Conservation (phyloP, 1,284 basidiomycete species). For the Cryptococcus wingfieldii region DNA sequence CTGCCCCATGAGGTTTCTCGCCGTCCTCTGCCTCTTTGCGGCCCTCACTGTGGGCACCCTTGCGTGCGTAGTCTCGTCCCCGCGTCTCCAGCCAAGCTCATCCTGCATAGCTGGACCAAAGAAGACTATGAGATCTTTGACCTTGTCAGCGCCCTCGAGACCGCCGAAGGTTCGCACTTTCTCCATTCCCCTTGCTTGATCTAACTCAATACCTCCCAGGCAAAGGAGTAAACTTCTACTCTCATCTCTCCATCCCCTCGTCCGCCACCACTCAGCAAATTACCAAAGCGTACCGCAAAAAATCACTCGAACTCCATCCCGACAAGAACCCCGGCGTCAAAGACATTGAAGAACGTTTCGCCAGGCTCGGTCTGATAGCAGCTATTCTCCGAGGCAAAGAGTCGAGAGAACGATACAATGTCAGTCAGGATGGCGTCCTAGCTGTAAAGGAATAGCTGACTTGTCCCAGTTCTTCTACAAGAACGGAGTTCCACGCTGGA, state of each 20-base stretch:
- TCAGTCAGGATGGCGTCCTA: constrained; percentile 15
- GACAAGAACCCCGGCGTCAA: constrained; percentile 86
- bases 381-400: constrained; percentile 72
- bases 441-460: not conserved
- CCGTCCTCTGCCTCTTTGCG: not conserved
- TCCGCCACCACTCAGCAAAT: constrained; percentile 70
- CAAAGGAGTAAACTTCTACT: constrained; percentile 85
- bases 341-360: constrained; percentile 76
- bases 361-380: constrained; percentile 77
- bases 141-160: constrained; percentile 77
- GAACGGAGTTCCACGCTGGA: constrained; percentile 49
- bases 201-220: constrained; percentile 48
- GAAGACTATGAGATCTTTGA: constrained; percentile 96
- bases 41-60: not conserved
- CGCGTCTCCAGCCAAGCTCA: not conserved
- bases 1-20: not conserved
- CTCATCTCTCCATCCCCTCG: constrained; percentile 68
- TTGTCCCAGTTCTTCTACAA: constrained; percentile 47
- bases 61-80: constrained; percentile 4
- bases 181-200: not conserved
- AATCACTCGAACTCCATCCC: constrained; percentile 80
- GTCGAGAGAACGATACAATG: constrained; percentile 67
- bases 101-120: constrained; percentile 49
- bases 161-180: constrained; percentile 62
- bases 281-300: constrained; percentile 79